Evolutionary conservation across 2,329 filamentous ascomycete species (phyloP).

Genomic region (Xylariaceae sp.): DNA sequence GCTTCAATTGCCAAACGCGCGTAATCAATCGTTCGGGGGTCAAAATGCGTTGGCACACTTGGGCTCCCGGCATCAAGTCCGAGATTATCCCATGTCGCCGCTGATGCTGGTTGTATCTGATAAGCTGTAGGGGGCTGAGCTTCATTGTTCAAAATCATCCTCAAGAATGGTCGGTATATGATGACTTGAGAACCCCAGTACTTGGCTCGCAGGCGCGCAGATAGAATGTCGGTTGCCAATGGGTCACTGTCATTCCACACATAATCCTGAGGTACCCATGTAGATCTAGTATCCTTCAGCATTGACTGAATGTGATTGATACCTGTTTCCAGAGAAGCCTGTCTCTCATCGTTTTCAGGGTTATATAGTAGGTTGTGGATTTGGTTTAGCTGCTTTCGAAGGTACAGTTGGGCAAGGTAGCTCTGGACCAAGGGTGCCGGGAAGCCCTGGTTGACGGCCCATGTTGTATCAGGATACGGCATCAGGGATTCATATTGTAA

Average conservation of each 20-base stretch:
- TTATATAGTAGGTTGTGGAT: slow-evolving; percentile 56
- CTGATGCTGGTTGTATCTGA: slow-evolving; percentile 8
- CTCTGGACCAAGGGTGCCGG: slow-evolving; percentile 49
- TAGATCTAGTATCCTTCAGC: slow-evolving; percentile 36
- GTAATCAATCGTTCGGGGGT: slow-evolving; percentile 45
- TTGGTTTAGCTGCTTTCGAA: slow-evolving; percentile 60
- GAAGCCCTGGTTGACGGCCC: slow-evolving; percentile 40
- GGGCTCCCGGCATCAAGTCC: slow-evolving; percentile 10
- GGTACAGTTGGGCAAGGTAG: slow-evolving; percentile 60
- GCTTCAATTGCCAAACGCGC: slow-evolving; percentile 64
- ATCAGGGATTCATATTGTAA: slow-evolving; percentile 60
- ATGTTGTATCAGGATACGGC: slow-evolving; percentile 58
- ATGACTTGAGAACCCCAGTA: slow-evolving; percentile 92
- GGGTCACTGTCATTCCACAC: slow-evolving; percentile 62
- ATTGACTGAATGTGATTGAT: slow-evolving; percentile 44
- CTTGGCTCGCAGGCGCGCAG: slow-evolving; percentile 82
- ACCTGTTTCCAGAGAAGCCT: slow-evolving; percentile 29
- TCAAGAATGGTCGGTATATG: slow-evolving; percentile 74
- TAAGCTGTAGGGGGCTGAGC: slow-evolving; percentile 17
- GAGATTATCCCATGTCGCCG: neutral
- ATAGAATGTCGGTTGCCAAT: slow-evolving; percentile 71
- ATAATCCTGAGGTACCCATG: slow-evolving; percentile 48
- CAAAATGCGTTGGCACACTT: slow-evolving; percentile 33
- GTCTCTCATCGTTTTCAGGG: slow-evolving; percentile 26
- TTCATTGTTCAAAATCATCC: slow-evolving; percentile 46